phyloP scores from a whole-genome alignment of 352 stramenopile species.

The Halophytophthora polymorphica region DNA sequence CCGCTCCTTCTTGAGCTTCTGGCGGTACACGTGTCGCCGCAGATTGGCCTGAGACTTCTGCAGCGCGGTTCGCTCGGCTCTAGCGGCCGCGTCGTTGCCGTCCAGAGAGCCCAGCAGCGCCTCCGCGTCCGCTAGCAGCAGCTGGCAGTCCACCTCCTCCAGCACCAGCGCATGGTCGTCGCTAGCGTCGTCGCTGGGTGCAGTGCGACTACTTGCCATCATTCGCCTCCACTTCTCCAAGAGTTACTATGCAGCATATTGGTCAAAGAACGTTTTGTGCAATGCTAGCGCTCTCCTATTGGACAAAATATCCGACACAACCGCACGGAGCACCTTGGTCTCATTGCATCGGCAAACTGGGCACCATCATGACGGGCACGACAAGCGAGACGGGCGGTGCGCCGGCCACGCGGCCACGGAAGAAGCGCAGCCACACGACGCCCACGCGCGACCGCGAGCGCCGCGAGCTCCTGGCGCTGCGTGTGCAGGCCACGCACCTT shows the following conservation, averaged over 20 bases:
- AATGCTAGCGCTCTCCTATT: too few relatives aligned
- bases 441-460: slow-evolving; percentile 30
- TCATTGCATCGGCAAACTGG: too few relatives aligned
- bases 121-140: slow-evolving; percentile 18
- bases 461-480: slow-evolving; percentile 25
- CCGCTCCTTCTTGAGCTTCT: slow-evolving; percentile 27
- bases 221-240: too few relatives aligned
- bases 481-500: slow-evolving; percentile 20
- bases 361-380: too few relatives aligned
- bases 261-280: too few relatives aligned
- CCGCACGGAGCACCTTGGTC: too few relatives aligned
- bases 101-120: slow-evolving; percentile 10
- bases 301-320: too few relatives aligned
- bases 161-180: slow-evolving; percentile 1
- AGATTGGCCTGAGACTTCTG: slow-evolving; percentile 15
- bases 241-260: too few relatives aligned
- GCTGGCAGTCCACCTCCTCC: slow-evolving; percentile 15
- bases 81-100: background rate
- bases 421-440: slow-evolving; percentile 29
- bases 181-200: too few relatives aligned
- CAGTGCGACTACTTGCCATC: too few relatives aligned
- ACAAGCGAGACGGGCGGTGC: too few relatives aligned
- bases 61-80: background rate
- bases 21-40: slow-evolving; percentile 19
- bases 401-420: too few relatives aligned